Conservation (phyloP, 2,329 filamentous ascomycete genomes). For the Rutstroemia sp. region DNA sequence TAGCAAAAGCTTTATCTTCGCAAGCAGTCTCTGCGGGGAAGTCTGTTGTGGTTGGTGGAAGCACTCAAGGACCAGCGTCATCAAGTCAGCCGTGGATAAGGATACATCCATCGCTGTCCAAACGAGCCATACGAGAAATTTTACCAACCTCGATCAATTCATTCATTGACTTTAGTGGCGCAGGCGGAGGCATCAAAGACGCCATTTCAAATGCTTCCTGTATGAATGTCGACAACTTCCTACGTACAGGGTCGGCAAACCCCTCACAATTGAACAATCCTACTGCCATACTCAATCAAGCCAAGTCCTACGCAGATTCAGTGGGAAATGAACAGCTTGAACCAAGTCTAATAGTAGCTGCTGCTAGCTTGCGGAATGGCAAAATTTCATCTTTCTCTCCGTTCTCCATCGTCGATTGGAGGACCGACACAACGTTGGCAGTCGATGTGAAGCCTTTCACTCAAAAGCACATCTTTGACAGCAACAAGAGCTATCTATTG, state of each 20-base stretch:
- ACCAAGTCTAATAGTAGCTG: background rate
- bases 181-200: background rate
- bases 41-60: background rate
- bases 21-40: background rate
- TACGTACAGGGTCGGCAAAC: background rate
- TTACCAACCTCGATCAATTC: background rate
- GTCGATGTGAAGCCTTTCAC: background rate
- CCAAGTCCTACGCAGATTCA: background rate
- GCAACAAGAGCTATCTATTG: conserved; percentile 29
- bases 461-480: background rate
- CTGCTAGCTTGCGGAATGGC: background rate
- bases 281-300: background rate
- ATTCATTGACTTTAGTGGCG: conserved; percentile 1
- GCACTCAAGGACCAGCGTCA: background rate
- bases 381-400: background rate
- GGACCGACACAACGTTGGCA: background rate
- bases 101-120: background rate
- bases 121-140: conserved; percentile 8
- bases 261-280: background rate
- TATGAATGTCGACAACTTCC: background rate
- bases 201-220: background rate
- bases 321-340: background rate
- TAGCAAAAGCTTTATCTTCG: background rate
- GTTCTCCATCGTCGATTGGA: conserved; percentile 8
- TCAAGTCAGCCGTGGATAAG: background rate